These are phyloP conservation scores for Capsella bursapastoris DNA, from an alignment of 345 rosid genomes.

Conservation along the genomic window DNA sequence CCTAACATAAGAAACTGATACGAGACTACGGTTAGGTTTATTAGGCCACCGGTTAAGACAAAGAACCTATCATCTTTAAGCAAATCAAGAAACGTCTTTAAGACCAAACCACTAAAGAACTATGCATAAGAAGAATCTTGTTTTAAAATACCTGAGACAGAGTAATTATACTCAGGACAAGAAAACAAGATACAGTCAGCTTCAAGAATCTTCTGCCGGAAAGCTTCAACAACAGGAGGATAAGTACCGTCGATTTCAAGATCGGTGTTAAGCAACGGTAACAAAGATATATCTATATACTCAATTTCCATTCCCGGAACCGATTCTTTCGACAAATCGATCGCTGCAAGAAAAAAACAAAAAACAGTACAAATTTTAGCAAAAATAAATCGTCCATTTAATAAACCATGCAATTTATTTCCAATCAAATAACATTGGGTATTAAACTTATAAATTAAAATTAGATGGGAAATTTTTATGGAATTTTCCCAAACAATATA, in stretches of 20 bases:
- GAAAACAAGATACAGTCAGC: conserved; percentile 82
- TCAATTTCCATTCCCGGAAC: conserved; percentile 59
- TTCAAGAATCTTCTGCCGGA: conserved; percentile 61
- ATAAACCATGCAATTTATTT: no score
- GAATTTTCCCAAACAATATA: no score
- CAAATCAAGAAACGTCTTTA: background rate
- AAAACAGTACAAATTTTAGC: background rate
- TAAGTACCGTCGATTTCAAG: conserved; percentile 62
- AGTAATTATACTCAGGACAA: conserved; percentile 80
- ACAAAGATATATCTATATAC: conserved; percentile 57
- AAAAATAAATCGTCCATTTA: background rate
- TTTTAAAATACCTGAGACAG: conserved; percentile 54
- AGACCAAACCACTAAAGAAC: no score
- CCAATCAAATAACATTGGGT: no score
- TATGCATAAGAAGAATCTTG: no score
- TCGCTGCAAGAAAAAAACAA: background rate
- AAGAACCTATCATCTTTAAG: background rate
- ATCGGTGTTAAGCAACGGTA: conserved; percentile 77
- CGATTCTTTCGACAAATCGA: conserved; percentile 48
- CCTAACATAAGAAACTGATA: background rate
- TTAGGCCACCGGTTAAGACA: background rate
- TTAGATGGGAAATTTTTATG: no score
- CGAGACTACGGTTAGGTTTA: no score
- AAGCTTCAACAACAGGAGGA: conserved; percentile 67
- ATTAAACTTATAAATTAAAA: no score